Conservation (phyloP, 2,329 filamentous ascomycete species). For the Trichoderma atroviride region DNA sequence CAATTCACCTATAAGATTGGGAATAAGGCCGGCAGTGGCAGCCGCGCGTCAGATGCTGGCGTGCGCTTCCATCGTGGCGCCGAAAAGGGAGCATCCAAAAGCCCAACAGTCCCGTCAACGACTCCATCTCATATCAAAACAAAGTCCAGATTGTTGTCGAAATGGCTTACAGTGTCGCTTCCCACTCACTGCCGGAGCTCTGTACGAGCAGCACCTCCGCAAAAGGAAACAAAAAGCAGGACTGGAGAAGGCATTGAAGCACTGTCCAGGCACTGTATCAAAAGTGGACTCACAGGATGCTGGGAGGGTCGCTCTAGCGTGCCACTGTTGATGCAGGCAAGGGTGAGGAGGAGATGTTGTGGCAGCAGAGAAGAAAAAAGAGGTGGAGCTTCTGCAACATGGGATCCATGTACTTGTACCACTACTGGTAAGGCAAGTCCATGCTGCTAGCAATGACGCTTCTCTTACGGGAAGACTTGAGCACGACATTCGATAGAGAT, state of each 20-base stretch:
- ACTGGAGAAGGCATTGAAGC: background rate
- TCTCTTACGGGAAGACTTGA: background rate
- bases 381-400: constrained; percentile 9
- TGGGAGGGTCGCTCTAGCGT: constrained; percentile 24
- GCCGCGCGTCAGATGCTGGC: background rate
- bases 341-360: constrained; percentile 20
- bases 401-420: constrained; percentile 4
- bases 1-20: background rate
- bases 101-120: background rate
- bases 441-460: constrained; percentile 11
- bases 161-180: background rate
- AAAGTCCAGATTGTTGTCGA: background rate
- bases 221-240: background rate
- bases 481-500: background rate
- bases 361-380: constrained; percentile 1
- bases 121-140: background rate
- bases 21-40: background rate
- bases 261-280: constrained; percentile 6
- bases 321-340: constrained; percentile 26
- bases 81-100: background rate
- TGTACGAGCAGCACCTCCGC: background rate
- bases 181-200: background rate
- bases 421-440: background rate
- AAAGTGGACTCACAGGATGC: constrained; percentile 4
- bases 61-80: background rate